Conservation (phyloP, 495 filamentous ascomycete species). For the Hapsidospora chrysogenum region DNA sequence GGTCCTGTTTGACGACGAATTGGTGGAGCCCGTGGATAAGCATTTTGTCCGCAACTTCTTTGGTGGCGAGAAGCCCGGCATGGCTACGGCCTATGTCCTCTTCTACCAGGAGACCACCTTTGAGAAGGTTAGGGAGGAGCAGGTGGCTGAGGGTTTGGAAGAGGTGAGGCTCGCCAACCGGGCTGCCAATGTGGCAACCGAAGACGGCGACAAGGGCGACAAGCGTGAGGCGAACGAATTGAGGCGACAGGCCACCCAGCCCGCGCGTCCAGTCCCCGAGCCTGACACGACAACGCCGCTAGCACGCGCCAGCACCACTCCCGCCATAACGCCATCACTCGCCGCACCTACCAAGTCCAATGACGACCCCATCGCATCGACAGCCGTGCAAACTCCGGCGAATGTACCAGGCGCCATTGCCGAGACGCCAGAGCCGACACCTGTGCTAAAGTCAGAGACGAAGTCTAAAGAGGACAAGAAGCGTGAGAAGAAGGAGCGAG, state of each 20-base stretch:
- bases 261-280: constrained; percentile 26
- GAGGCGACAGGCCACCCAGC: constrained; percentile 22
- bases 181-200: constrained; percentile 35
- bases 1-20: constrained; percentile 93
- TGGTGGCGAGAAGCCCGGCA: constrained; percentile 73
- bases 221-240: constrained; percentile 20
- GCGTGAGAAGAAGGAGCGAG: constrained; percentile 32
- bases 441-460: constrained; percentile 19
- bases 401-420: constrained; percentile 13
- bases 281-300: constrained; percentile 35
- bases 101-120: constrained; percentile 96
- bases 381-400: constrained; percentile 9
- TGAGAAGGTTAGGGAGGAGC: constrained; percentile 65
- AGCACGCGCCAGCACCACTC: constrained; percentile 44
- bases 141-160: constrained; percentile 66
- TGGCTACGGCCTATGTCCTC: constrained; percentile 90
- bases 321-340: constrained; percentile 14
- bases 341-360: neutral
- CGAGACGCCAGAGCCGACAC: constrained; percentile 11
- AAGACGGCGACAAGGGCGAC: constrained; percentile 15
- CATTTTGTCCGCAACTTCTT: constrained; percentile 97
- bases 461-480: constrained; percentile 37
- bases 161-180: constrained; percentile 38
- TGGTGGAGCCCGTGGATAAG: constrained; percentile 96
- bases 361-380: constrained; percentile 14